These are phyloP conservation scores for Eimeria nieschulzi DNA, from an alignment of 169 alveolate genomes.

Conservation along the genomic window DNA sequence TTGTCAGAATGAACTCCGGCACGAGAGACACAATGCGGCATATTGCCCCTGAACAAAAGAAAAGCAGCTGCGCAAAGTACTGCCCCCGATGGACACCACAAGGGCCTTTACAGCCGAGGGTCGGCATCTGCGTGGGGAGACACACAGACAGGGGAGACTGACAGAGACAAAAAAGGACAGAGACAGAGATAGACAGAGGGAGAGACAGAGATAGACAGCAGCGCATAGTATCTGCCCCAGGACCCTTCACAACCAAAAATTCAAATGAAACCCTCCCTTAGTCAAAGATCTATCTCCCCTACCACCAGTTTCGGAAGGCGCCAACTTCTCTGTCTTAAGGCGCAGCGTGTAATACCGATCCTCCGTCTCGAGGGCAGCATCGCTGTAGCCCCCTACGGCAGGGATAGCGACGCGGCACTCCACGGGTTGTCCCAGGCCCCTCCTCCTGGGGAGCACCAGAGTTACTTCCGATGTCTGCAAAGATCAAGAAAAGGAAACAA, in stretches of 20 bases:
- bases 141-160: no score
- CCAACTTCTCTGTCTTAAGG: conserved; percentile 84
- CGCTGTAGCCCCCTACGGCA: conserved; percentile 85
- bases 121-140: no score
- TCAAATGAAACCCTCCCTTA: background rate
- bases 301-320: conserved; percentile 81
- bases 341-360: conserved; percentile 84
- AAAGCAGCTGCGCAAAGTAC: background rate
- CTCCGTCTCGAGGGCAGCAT: conserved; percentile 80
- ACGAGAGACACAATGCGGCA: conserved; percentile 86
- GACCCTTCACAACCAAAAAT: background rate
- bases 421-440: conserved; percentile 61
- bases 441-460: conserved; percentile 42
- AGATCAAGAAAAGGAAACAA: conserved; percentile 40
- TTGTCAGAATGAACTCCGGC: conserved; percentile 86
- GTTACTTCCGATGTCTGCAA: conserved; percentile 45
- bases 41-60: conserved; percentile 78
- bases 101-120: background rate
- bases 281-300: background rate
- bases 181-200: no score
- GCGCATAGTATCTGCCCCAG: background rate
- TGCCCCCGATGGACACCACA: background rate
- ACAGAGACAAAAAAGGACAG: no score
- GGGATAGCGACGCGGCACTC: conserved; percentile 82
- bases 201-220: no score